phyloP scores from a whole-genome alignment of 306 rosid species.

The Dalbergia cochinchinensis region DNA sequence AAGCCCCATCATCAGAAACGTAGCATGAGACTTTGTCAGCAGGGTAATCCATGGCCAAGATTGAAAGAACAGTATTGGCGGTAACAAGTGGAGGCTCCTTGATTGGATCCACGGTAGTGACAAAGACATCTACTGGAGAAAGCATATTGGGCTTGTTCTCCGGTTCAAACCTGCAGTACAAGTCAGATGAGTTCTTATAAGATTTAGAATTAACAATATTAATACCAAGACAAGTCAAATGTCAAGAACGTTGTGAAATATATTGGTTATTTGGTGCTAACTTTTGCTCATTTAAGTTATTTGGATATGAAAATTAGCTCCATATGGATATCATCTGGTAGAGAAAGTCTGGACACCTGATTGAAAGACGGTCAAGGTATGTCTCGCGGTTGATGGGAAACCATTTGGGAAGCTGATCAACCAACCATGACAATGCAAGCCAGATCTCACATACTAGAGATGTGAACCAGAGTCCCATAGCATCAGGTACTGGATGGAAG shows the following conservation, averaged over 20 bases:
- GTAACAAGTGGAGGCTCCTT: constrained; percentile 97
- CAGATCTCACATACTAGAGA: constrained; percentile 91
- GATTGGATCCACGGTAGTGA: constrained; percentile 90
- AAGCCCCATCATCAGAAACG: constrained; percentile 95
- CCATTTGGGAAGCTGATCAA: constrained; percentile 98
- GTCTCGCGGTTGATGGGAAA: constrained; percentile 95
- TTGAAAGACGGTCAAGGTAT: constrained; percentile 91
- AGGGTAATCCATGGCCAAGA: constrained; percentile 93
- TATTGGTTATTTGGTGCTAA: not conserved
- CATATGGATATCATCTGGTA: not conserved
- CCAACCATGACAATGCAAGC: constrained; percentile 92
- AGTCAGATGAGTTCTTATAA: constrained; percentile 25
- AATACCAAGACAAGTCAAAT: not conserved
- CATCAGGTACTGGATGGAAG: constrained; percentile 86
- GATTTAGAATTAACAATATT: not conserved
- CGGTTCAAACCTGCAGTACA: constrained; percentile 76
- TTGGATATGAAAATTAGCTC: constrained; percentile 1
- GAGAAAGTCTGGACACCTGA: constrained; percentile 61
- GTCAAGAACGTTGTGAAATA: not conserved
- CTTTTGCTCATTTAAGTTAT: constrained; percentile 4
- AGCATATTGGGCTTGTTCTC: constrained; percentile 91
- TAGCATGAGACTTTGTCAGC: constrained; percentile 88
- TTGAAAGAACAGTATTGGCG: constrained; percentile 90
- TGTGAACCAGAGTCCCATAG: constrained; percentile 86
- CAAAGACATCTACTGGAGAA: constrained; percentile 80